phyloP scores from a whole-genome alignment of 2,329 filamentous ascomycete genomes.

The Emergomyces orientalis region DNA sequence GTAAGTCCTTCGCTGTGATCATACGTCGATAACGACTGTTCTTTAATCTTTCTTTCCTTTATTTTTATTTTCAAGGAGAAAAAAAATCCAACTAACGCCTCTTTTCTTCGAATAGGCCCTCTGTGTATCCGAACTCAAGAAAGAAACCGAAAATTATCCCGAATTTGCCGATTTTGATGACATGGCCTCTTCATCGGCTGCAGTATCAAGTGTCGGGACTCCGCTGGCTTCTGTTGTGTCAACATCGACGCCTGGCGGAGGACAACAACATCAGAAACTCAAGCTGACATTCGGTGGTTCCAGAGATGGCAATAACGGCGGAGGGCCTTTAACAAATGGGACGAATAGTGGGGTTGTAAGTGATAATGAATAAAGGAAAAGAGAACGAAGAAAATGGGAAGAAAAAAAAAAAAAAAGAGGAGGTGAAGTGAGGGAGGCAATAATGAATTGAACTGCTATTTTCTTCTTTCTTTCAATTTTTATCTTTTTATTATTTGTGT shows the following conservation, averaged over 20 bases:
- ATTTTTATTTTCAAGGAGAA: slow-evolving; percentile 11
- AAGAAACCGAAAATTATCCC: slow-evolving; percentile 46
- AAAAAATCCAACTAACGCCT: slow-evolving; percentile 8
- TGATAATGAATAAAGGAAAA: slow-evolving; percentile 20
- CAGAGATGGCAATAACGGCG: slow-evolving; percentile 27
- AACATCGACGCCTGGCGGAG: not conserved
- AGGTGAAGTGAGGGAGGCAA: not conserved
- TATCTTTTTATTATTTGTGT: not conserved
- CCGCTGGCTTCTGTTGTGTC: slow-evolving; percentile 49
- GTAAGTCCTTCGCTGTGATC: slow-evolving; percentile 45
- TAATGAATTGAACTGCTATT: not conserved
- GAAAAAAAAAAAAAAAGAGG: not conserved
- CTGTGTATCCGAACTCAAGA: slow-evolving; percentile 44
- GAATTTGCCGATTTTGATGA: slow-evolving; percentile 50
- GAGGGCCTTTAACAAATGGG: slow-evolving; percentile 20
- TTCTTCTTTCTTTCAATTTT: not conserved
- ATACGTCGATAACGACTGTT: not conserved
- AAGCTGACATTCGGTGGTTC: slow-evolving; percentile 53
- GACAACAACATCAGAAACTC: slow-evolving; percentile 51
- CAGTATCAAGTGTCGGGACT: slow-evolving; percentile 45
- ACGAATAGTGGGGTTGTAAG: slow-evolving; percentile 26
- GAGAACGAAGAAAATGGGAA: not conserved
- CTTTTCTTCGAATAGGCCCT: slow-evolving; percentile 33
- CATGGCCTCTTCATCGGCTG: slow-evolving; percentile 36
- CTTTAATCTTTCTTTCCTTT: not conserved